Evolutionary conservation across 768 basidiomycete species (phyloP).

Genomic region (Leccinum variicolor): DNA sequence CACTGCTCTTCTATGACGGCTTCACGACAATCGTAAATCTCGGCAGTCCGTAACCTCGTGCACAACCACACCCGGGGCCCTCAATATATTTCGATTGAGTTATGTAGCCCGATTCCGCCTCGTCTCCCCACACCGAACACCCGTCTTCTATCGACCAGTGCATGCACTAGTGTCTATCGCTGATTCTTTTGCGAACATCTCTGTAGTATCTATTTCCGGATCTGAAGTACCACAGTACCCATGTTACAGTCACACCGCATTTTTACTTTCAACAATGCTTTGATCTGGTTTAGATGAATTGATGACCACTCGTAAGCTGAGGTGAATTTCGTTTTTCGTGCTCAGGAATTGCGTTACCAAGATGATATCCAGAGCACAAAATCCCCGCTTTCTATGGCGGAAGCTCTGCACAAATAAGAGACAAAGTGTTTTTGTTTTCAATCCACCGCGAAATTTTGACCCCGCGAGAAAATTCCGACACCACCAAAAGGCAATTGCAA

Average conservation of each 20-base stretch:
- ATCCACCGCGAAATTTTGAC: too few species aligned
- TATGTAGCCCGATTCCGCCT: background rate
- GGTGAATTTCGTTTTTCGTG: background rate
- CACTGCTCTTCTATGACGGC: too few species aligned
- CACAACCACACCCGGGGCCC: constrained; percentile 7
- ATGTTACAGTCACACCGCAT: too few species aligned
- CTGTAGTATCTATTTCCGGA: background rate
- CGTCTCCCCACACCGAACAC: background rate
- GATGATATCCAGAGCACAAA: background rate
- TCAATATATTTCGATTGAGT: background rate
- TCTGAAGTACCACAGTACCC: background rate
- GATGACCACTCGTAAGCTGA: background rate
- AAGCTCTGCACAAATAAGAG: too few species aligned
- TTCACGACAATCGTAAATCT: too few species aligned
- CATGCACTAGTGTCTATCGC: background rate
- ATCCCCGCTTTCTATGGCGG: background rate
- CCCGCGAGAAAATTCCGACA: too few species aligned
- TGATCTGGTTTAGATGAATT: background rate
- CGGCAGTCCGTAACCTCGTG: too few species aligned
- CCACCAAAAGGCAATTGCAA: too few species aligned
- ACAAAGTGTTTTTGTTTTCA: too few species aligned
- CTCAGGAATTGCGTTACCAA: background rate
- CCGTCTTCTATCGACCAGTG: background rate
- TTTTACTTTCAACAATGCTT: background rate
- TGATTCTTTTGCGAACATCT: constrained; percentile 4